Evolutionary conservation across 495 filamentous ascomycete species (phyloP), one percentile per base, ranked within the genome.

Genomic region (Aspergillus nidulans): DNA sequence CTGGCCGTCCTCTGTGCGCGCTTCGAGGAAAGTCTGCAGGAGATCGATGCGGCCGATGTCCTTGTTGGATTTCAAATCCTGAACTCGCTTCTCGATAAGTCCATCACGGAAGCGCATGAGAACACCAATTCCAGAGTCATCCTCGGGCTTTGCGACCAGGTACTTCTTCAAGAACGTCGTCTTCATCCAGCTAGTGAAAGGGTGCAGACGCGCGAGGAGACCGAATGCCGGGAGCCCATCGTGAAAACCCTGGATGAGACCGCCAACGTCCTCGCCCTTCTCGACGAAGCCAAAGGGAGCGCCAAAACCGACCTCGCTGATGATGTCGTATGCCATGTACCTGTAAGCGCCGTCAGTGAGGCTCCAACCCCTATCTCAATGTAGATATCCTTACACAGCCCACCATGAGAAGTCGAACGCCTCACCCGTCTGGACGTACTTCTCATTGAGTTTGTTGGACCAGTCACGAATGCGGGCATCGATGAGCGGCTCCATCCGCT

Each of bases 261-360:
- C 74, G 34, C 76, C 72, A 26, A 81, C 71, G 60, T 89, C 86
- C 6, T 71, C 66, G 24, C 82, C 84, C 49, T 72, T 73, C 39
- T 78, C 72, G 3, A 88, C 69, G 59, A 81, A 87, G 13, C 85
- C 85, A 19, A 88, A 76, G 1, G 84, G 75, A 28, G 77, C 68
- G 12, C 84, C 84, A 61, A 85, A 85, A 8, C 79, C 82, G 30
- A 88, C 70, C 57, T 86, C 80, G 10, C 78, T 80, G 52, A 89
- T 83, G 1, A 84, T 75, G 57, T 89, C 87, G 57, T 86, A 80
- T 6, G 82, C 80, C 62, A 82, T 78, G 49, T 69, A 79, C 1
- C 70, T 49, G 13, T 16, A 32, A 1, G 19, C 20, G n/a, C 20
- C n/a, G 30, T 49, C 13, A 49, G 28, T n/a, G 18, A 4, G n/a